Percentiles rank a stretch among this genome's conserved stretches.
Evolutionary conservation across 495 filamentous ascomycete species (phyloP).

Genomic region (Coniosporium apollinis): DNA sequence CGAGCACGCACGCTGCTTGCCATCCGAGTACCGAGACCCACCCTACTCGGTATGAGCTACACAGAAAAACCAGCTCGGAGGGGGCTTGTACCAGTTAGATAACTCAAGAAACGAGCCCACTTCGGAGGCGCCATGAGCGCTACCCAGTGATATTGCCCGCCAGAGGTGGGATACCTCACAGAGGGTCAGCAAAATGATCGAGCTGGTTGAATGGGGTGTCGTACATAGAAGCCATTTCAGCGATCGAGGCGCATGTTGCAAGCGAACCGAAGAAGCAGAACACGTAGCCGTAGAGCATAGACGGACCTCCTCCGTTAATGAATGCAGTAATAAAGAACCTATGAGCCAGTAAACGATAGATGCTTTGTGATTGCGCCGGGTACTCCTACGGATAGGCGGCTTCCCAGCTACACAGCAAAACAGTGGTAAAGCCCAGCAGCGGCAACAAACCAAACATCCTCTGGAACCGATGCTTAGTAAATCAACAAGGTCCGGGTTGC

Average conservation of each 20-base stretch:
- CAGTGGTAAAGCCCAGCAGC: conserved; percentile 8
- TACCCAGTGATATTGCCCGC: conserved; percentile 7
- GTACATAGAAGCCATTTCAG: conserved; percentile 4
- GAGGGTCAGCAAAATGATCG: neutral
- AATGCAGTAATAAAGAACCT: conserved; percentile 4
- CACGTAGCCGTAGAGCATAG: conserved; percentile 8
- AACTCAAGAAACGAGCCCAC: neutral
- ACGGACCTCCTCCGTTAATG: conserved; percentile 6
- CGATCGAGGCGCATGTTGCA: neutral
- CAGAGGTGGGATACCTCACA: neutral
- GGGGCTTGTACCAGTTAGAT: conserved; percentile 1
- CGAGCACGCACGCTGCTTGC: conserved; percentile 1
- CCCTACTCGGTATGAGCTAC: neutral
- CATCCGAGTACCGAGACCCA: conserved; percentile 8
- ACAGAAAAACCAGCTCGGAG: conserved; percentile 1
- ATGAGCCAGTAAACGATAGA: neutral
- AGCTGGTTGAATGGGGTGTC: neutral
- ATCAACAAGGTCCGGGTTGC: neutral
- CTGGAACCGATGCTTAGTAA: conserved; percentile 2
- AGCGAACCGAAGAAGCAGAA: conserved; percentile 6
- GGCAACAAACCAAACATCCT: conserved; percentile 5
- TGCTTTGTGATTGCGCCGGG: neutral
- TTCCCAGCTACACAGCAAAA: conserved; percentile 11
- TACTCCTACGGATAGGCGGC: neutral
- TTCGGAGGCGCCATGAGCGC: conserved; percentile 4